These are phyloP conservation scores for Solanum gracilifrons DNA, from an alignment of 257 asterid species.

Conservation along the genomic window DNA sequence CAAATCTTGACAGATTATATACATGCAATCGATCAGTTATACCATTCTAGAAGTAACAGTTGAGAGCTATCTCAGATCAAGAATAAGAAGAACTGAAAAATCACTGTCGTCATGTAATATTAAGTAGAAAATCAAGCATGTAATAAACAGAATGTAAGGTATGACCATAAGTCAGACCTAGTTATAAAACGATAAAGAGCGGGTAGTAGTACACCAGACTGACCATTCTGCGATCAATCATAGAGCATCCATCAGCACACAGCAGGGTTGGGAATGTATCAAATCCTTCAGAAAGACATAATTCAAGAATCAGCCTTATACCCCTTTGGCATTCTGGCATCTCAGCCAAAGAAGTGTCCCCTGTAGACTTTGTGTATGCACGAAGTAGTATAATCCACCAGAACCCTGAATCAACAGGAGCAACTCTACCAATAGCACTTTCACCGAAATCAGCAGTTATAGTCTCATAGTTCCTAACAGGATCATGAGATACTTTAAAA, in stretches of 20 bases:
- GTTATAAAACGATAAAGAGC: not conserved
- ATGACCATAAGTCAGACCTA: not conserved
- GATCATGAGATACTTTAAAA: constrained; percentile 87
- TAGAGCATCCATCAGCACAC: constrained; percentile 90
- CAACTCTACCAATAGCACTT: constrained; percentile 92
- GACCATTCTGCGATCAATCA: constrained; percentile 95
- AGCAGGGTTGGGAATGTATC: constrained; percentile 95
- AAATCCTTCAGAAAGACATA: constrained; percentile 83
- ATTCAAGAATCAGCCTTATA: constrained; percentile 56
- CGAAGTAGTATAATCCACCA: constrained; percentile 98
- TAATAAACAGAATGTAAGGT: not conserved
- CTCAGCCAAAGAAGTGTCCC: constrained; percentile 81
- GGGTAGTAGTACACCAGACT: constrained; percentile 7
- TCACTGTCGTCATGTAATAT: not conserved
- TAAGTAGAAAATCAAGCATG: not conserved
- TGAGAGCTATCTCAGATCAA: not conserved
- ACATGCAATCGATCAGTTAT: not conserved
- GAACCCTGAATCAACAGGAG: constrained; percentile 94
- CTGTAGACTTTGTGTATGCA: constrained; percentile 88
- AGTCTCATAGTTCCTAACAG: constrained; percentile 61
- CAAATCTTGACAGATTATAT: not conserved
- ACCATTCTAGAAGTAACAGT: not conserved
- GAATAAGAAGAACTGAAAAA: not conserved
- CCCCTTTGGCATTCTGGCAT: constrained; percentile 78
- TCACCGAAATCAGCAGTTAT: constrained; percentile 91